These are phyloP conservation scores for Forsythia suspensa DNA, from an alignment of 257 asterid species.

Conservation along the genomic window DNA sequence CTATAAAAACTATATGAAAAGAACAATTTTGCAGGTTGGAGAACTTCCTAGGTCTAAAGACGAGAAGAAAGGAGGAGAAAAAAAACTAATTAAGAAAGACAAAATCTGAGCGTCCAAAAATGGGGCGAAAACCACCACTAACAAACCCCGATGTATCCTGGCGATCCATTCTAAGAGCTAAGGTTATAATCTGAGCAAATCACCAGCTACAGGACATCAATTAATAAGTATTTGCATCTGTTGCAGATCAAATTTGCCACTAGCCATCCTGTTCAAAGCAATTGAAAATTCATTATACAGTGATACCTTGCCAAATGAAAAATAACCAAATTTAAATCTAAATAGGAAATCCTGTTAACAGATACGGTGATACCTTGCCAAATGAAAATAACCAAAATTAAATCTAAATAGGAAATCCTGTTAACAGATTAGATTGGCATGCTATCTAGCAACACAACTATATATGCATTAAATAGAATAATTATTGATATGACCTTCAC, in stretches of 20 bases:
- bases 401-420: not conserved
- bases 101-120: conserved; percentile 16
- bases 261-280: conserved; percentile 40
- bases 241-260: conserved; percentile 9
- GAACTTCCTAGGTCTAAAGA: conserved; percentile 21
- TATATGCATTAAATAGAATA: not conserved
- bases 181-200: conserved; percentile 19
- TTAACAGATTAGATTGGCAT: not conserved
- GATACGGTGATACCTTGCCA: not conserved
- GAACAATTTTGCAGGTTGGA: conserved; percentile 14
- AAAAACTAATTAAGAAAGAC: conserved; percentile 9
- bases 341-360: not conserved
- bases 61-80: not conserved
- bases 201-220: conserved; percentile 25
- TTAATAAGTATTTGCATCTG: conserved; percentile 8
- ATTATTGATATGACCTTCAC: not conserved
- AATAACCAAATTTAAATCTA: not conserved
- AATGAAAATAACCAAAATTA: not conserved
- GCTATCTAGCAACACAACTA: not conserved
- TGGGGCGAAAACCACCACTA: conserved; percentile 50
- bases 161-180: conserved; percentile 49
- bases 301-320: not conserved
- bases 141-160: conserved; percentile 64
- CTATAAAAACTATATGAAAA: conserved; percentile 13
- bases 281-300: conserved; percentile 2